Conservation (phyloP, 371 early-diverging fungal species). For the Sporodiniella umbellata region DNA sequence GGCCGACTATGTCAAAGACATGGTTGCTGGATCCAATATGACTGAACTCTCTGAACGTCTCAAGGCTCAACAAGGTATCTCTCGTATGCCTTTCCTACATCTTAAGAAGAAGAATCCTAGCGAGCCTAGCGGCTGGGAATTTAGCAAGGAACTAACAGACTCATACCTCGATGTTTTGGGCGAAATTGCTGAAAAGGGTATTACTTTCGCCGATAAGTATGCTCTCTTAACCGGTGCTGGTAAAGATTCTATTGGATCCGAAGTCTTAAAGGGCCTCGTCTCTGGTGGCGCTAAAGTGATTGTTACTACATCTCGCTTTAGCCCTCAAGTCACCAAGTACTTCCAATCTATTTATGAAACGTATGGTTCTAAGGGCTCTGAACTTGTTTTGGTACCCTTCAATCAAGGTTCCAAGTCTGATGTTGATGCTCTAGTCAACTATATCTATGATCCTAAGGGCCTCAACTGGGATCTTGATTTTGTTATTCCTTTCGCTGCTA, state of each 20-base stretch:
- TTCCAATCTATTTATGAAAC: slow-evolving; percentile 86
- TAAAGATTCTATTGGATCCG: slow-evolving; percentile 89
- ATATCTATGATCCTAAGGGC: slow-evolving; percentile 86
- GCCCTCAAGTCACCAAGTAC: slow-evolving; percentile 77
- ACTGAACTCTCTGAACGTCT: slow-evolving; percentile 69
- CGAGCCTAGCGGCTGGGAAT: slow-evolving; percentile 71
- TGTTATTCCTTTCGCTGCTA: slow-evolving; percentile 95
- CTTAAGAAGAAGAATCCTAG: slow-evolving; percentile 64
- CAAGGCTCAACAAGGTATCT: slow-evolving; percentile 75
- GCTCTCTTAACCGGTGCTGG: slow-evolving; percentile 93
- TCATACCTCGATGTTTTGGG: slow-evolving; percentile 75
- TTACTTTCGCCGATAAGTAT: slow-evolving; percentile 77
- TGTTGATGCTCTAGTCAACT: slow-evolving; percentile 74
- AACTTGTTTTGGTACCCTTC: slow-evolving; percentile 92
- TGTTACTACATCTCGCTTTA: slow-evolving; percentile 93
- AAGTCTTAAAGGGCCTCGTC: slow-evolving; percentile 83
- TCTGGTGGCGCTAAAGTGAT: slow-evolving; percentile 91
- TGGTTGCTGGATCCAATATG: slow-evolving; percentile 69
- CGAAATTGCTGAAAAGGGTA: slow-evolving; percentile 73
- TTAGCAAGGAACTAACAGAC: slow-evolving; percentile 64
- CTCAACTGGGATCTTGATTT: slow-evolving; percentile 92
- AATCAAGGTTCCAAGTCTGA: slow-evolving; percentile 92
- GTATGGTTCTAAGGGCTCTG: slow-evolving; percentile 85
- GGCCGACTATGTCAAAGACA: slow-evolving; percentile 68
- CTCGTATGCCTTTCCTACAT: slow-evolving; percentile 78